Percentiles rank a stretch among this genome's conserved stretches.
These are phyloP conservation scores for Talinum fruticosum DNA, from an alignment of 148 eudicot species.

Conservation along the genomic window DNA sequence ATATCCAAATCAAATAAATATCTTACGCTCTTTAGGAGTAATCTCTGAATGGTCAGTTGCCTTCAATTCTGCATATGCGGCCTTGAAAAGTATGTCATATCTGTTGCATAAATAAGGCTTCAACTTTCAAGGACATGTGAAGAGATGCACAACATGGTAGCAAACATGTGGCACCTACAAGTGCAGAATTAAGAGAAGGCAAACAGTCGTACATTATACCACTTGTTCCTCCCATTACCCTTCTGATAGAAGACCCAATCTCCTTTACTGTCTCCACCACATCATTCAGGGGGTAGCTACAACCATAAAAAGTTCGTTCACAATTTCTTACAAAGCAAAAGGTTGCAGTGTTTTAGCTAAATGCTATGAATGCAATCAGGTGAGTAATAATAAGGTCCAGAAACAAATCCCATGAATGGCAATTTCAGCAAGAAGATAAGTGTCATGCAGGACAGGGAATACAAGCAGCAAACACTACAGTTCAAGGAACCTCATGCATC, in stretches of 20 bases:
- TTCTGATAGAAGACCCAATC: constrained; percentile 78
- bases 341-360: not conserved
- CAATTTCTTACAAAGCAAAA: not conserved
- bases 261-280: constrained; percentile 75
- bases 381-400: not conserved
- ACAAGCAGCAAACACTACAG: too few relatives aligned
- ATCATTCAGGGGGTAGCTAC: constrained; percentile 94
- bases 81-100: constrained; percentile 76
- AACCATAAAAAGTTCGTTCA: constrained; percentile 12
- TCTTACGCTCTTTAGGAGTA: constrained; percentile 59
- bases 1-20: constrained; percentile 4
- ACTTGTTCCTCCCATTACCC: constrained; percentile 99
- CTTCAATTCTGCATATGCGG: constrained; percentile 77
- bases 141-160: not conserved
- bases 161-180: not conserved
- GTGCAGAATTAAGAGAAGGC: constrained; percentile 10
- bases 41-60: constrained; percentile 35
- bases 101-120: constrained; percentile 40
- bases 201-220: constrained; percentile 63
- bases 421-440: not conserved
- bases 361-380: too few relatives aligned
- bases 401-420: not conserved
- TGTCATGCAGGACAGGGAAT: not conserved
- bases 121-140: not conserved
- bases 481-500: too few relatives aligned